Base-by-base conservation (phyloP, 805 yeast species). In the Starmerella tilneyi region DNA sequence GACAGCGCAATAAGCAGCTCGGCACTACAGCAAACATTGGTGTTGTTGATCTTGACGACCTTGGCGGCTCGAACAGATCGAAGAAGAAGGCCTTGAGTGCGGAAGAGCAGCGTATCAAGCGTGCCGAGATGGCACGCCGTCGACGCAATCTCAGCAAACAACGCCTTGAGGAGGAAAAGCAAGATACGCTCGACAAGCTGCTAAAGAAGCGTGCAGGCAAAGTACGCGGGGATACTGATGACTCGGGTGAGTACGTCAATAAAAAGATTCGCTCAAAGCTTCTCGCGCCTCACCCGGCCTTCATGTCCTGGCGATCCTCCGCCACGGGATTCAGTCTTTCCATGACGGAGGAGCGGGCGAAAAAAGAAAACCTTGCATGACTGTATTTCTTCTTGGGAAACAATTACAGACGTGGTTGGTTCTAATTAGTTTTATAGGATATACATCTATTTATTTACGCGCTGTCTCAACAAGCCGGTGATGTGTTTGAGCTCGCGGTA, bases 81-180 rank as follows among this genome's bases (percentile, higher is more conserved):
- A 69, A 71, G 49, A 76, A 76, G 59, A 74, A 73, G 49, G 70
- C 71, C 28, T 71, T 83, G 44, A 79, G 94, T 0, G 95, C 80
- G 47, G 96, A 89, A 61, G 94, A 88, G 63, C 72, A 78, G 31
- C 84, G 82, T 38, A 63, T 84, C 47, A 73, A 86, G 36, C 78
- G 86, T 51, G 84, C 94, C 1, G 98, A 89, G 60, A 79, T 76
- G 56, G 89, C 96, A 0, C 73, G 97, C 56, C 77, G 86, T 62
- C 72, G 98, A 53, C 83, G 82, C 61, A 88, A 89, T 59, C 73
- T 85, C 56, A 78, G 80, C 54, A 86, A 80, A 56, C 80, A 81
- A 64, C 77, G 81, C 52, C 65, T 84, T 32, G 96, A 88, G 58
- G 96, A 84, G 61, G 97, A 92, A 63, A 92, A 92, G 60, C 75